These are phyloP conservation scores for Clathrospora elynae DNA, from an alignment of 2,329 filamentous ascomycete species.

Conservation along the genomic window DNA sequence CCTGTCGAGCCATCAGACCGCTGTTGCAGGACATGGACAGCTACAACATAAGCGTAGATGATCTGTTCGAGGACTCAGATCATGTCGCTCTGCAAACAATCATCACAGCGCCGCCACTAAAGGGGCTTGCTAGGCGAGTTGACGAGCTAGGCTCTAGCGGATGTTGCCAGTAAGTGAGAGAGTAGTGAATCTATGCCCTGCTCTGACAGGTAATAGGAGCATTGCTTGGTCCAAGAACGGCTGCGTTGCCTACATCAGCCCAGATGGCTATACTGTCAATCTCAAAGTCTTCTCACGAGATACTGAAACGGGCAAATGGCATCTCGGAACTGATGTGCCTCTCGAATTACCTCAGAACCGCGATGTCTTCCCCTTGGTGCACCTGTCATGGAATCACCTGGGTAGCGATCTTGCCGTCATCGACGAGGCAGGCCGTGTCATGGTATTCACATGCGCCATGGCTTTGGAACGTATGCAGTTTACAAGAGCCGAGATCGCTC, in stretches of 20 bases:
- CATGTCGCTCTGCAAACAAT: conserved; percentile 65
- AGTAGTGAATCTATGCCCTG: neutral
- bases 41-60: conserved; percentile 49
- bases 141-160: conserved; percentile 77
- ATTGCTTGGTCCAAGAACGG: conserved; percentile 89
- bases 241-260: conserved; percentile 79
- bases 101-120: conserved; percentile 60
- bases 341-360: conserved; percentile 67
- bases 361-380: conserved; percentile 70
- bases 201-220: conserved; percentile 58
- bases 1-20: conserved; percentile 1
- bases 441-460: conserved; percentile 72
- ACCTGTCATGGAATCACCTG: conserved; percentile 80
- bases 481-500: conserved; percentile 66
- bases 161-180: conserved; percentile 77
- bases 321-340: conserved; percentile 71
- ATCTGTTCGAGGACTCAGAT: conserved; percentile 58
- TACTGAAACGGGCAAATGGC: conserved; percentile 73
- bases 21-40: neutral
- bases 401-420: conserved; percentile 82
- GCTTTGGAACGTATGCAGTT: conserved; percentile 73
- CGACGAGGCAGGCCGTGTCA: conserved; percentile 77
- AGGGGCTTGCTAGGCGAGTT: conserved; percentile 72
- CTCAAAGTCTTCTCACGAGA: conserved; percentile 74
- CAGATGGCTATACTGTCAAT: conserved; percentile 72